Evolutionary conservation across 306 rosid species (phyloP).

Genomic region (Carpinus fangiana): DNA sequence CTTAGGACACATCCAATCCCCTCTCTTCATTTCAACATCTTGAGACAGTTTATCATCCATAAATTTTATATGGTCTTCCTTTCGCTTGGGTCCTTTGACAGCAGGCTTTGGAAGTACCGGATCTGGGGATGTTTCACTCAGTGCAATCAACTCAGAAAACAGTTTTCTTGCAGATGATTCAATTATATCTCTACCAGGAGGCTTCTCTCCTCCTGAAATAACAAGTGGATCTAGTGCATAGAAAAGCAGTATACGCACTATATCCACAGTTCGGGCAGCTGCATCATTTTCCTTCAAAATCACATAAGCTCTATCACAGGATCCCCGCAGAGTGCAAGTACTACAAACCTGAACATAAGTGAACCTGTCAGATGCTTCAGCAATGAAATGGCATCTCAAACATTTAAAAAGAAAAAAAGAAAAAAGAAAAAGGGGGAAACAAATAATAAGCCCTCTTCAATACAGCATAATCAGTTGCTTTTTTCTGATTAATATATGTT

Average conservation of each 20-base stretch:
- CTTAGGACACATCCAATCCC: conserved; percentile 93
- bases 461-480: neutral
- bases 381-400: conserved; percentile 21
- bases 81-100: conserved; percentile 19
- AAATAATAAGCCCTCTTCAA: conserved; percentile 14
- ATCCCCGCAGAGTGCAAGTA: conserved; percentile 74
- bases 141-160: conserved; percentile 63
- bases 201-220: conserved; percentile 65
- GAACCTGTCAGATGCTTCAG: conserved; percentile 26
- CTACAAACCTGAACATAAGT: conserved; percentile 69
- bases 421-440: neutral
- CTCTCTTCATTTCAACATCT: conserved; percentile 65
- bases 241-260: conserved; percentile 68
- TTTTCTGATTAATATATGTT: conserved; percentile 10
- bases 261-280: conserved; percentile 84
- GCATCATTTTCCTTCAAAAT: conserved; percentile 63
- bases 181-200: conserved; percentile 61
- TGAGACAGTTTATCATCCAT: conserved; percentile 28
- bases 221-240: conserved; percentile 81
- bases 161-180: conserved; percentile 79
- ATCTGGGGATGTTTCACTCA: conserved; percentile 60
- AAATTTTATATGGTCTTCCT: conserved; percentile 31
- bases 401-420: neutral
- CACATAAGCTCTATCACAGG: conserved; percentile 93
- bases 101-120: conserved; percentile 45